Percentiles rank a stretch among this genome's conserved stretches.
Evolutionary conservation across 345 rosid species (phyloP).

Genomic region (Excoecaria agallocha): DNA sequence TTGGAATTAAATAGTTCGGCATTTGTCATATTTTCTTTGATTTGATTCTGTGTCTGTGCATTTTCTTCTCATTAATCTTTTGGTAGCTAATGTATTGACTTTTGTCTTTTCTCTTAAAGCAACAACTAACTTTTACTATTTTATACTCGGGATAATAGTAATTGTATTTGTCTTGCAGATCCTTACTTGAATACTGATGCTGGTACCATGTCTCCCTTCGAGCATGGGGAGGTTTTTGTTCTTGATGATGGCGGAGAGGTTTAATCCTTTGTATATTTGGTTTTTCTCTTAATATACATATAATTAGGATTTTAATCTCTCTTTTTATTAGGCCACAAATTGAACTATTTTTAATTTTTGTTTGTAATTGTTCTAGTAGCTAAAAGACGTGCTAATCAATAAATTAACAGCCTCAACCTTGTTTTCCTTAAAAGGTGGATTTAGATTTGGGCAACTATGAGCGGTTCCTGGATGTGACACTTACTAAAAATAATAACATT

Average conservation of each 20-base stretch:
- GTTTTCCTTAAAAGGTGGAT: constrained; percentile 61
- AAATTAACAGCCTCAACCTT: constrained; percentile 18
- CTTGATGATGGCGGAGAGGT: constrained; percentile 99
- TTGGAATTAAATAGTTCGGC: neutral
- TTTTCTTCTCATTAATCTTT: neutral
- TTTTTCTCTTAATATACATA: neutral
- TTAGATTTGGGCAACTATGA: constrained; percentile 96
- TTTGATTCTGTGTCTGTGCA: neutral
- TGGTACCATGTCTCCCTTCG: constrained; percentile 99
- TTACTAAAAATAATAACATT: constrained; percentile 85
- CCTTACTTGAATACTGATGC: constrained; percentile 94
- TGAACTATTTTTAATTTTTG: neutral
- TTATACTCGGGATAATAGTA: neutral
- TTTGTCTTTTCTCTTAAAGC: neutral
- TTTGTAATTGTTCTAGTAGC: neutral
- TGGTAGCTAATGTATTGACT: neutral
- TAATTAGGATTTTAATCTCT: neutral
- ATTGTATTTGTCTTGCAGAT: constrained; percentile 48
- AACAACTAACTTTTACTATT: neutral
- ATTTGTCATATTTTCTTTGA: neutral
- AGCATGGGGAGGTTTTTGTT: constrained; percentile 96
- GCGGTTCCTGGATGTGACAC: constrained; percentile 82
- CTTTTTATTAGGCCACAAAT: neutral
- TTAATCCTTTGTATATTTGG: constrained; percentile 7
- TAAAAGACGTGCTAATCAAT: neutral